Base-by-base conservation (phyloP, 495 filamentous ascomycete species). In the Lepraria neglecta region DNA sequence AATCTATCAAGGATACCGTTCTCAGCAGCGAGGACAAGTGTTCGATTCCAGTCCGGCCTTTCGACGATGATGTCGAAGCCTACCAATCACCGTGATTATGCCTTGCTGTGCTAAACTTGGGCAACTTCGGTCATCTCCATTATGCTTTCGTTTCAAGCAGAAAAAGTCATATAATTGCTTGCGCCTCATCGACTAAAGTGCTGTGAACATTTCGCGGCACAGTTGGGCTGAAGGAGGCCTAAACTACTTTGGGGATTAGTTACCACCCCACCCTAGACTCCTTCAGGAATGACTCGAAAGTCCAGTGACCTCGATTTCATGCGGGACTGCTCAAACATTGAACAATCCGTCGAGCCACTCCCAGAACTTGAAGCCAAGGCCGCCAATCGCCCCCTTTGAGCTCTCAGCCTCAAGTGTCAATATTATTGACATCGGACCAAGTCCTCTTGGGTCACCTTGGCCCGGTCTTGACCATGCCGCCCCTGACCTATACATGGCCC, bases 391-490 rank as follows among this genome's bases (percentile, higher is more conserved):
- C 0, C 47, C 5, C 19, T 42, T 10, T 27, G 19, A 11, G 9
- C 17, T 27, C 24, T 61, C 59, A 61, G 59, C 59, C 59, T 61
- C 50, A n/a, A 21, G 10, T 9, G 31, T 17, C 27, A 35, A 38
- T 48, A 31, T 38, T 12, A 27, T 35, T 35, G 50, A 31, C 40
- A 11, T 12, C 28, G 58, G 35, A 15, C 24, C 50, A 48, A 19
- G n/a, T 15, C 47, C 35, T 27, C 12, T 19, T 17, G 5, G 38
- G 38, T 60, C 46, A 31, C 21, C 31, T 3, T 24, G 47, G 58
- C 58, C 4, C 58, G 58, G 47, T 30, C 58, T 24, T 52, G 58
- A 60, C 44, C 58, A 33, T 24, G 51, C 59, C 38, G 51, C 59
- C 44, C 21, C 28, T 47, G 10, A 47, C 31, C 5, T 4, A 56